These are phyloP conservation scores for Globisporangium nunn DNA, from an alignment of 352 stramenopile species.

Conservation along the genomic window DNA sequence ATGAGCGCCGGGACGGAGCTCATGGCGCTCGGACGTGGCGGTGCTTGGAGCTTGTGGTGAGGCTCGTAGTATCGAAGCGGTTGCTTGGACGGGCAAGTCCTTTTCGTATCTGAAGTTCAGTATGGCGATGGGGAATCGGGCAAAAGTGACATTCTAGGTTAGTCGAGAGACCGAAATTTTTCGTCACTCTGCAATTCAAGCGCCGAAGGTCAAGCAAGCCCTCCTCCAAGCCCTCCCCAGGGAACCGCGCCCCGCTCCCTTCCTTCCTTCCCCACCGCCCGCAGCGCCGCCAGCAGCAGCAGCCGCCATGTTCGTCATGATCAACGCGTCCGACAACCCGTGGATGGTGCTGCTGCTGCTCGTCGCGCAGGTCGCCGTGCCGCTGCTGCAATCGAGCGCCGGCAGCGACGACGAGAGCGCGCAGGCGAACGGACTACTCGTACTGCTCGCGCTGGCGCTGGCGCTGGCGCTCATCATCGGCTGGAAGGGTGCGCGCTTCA, in stretches of 20 bases:
- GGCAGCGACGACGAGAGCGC: conserved; percentile 37
- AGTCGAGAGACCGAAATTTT: neutral
- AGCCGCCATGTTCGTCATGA: conserved; percentile 64
- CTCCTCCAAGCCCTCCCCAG: neutral
- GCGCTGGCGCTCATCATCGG: conserved; percentile 46
- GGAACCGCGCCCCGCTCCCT: neutral
- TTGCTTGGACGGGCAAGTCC: too few relatives aligned
- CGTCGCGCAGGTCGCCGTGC: conserved; percentile 71
- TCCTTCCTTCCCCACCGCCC: conserved; percentile 12
- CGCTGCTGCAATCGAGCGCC: conserved; percentile 65
- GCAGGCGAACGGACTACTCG: conserved; percentile 42
- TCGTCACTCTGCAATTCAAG: neutral
- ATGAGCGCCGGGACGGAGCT: conserved; percentile 58
- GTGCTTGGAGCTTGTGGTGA: neutral
- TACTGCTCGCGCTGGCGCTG: conserved; percentile 50
- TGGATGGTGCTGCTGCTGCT: conserved; percentile 75
- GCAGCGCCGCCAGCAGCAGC: neutral
- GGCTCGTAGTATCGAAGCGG: too few relatives aligned
- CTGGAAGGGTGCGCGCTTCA: conserved; percentile 50
- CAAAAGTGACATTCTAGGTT: too few relatives aligned
- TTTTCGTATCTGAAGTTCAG: neutral
- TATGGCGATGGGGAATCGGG: neutral
- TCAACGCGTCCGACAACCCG: conserved; percentile 71
- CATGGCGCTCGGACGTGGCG: conserved; percentile 6
- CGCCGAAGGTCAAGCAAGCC: neutral